Conservation (phyloP, 257 asterid genomes). For the Rubia yunnanensis region DNA sequence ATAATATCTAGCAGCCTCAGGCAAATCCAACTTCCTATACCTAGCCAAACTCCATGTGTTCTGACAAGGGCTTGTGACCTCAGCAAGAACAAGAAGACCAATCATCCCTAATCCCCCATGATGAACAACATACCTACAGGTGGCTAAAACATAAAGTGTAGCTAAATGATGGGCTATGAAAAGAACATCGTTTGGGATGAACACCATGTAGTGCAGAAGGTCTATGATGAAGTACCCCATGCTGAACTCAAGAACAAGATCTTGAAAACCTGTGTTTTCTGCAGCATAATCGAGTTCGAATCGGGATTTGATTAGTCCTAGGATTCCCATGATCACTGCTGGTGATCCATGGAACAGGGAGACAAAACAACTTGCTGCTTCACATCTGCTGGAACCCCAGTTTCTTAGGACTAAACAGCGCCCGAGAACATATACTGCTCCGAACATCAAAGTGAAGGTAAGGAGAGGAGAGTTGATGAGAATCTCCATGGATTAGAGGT, state of each 20-base stretch:
- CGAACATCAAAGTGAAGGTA: slow-evolving; percentile 39
- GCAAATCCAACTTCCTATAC: slow-evolving; percentile 31
- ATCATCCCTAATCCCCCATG: slow-evolving; percentile 56
- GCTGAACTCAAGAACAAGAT: slow-evolving; percentile 55
- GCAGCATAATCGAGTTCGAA: slow-evolving; percentile 23
- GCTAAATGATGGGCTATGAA: slow-evolving; percentile 70
- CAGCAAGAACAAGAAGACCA: slow-evolving; percentile 54
- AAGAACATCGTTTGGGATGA: slow-evolving; percentile 42
- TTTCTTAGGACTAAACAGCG: slow-evolving; percentile 38
- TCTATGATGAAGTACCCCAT: slow-evolving; percentile 57
- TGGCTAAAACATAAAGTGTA: slow-evolving; percentile 55
- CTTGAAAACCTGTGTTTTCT: slow-evolving; percentile 42
- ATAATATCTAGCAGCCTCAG: slow-evolving; percentile 31
- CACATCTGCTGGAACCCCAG: slow-evolving; percentile 42
- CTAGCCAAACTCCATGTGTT: slow-evolving; percentile 70
- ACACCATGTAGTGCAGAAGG: slow-evolving; percentile 46
- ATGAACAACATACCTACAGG: slow-evolving; percentile 48
- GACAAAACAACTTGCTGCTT: slow-evolving; percentile 68
- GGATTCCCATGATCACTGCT: slow-evolving; percentile 37
- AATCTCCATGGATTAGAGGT: slow-evolving; percentile 20
- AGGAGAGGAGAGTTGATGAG: slow-evolving; percentile 23
- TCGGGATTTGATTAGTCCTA: slow-evolving; percentile 29
- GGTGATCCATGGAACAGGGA: slow-evolving; percentile 59
- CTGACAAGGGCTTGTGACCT: slow-evolving; percentile 61
- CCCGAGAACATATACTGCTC: slow-evolving; percentile 32